Evolutionary conservation across 208 protist genomes (phyloP).

Genomic region (Trypanosoma theileri): DNA sequence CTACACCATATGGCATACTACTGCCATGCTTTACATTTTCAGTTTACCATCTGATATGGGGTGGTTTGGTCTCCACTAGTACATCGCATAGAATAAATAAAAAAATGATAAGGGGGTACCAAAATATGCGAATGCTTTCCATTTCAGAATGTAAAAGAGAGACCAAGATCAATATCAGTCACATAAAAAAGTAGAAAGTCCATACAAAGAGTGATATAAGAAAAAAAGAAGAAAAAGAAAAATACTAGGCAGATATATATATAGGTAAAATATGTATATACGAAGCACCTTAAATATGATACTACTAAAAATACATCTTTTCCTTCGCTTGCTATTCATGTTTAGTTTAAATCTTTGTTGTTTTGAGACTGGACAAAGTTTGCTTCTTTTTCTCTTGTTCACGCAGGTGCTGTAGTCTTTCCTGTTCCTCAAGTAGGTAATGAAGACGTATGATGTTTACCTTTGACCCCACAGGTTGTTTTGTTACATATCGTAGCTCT

Average conservation of each 20-base stretch:
- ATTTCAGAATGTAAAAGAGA: too few relatives aligned
- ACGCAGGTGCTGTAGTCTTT: slow-evolving; percentile 49
- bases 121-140: too few relatives aligned
- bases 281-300: neutral
- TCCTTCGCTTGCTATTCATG: neutral
- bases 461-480: slow-evolving; percentile 77
- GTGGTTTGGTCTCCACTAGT: too few relatives aligned
- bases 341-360: neutral
- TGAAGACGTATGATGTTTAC: slow-evolving; percentile 74
- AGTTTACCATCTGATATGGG: too few relatives aligned
- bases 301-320: slow-evolving; percentile 7
- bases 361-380: neutral
- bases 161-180: too few relatives aligned
- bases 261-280: neutral
- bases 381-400: slow-evolving; percentile 29
- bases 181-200: too few relatives aligned
- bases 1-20: too few relatives aligned
- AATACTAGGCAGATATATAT: neutral
- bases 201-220: too few relatives aligned
- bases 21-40: too few relatives aligned
- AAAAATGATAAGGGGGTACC: too few relatives aligned
- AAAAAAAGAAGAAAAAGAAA: neutral
- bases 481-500: slow-evolving; percentile 61
- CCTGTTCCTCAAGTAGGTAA: slow-evolving; percentile 74
- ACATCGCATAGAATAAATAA: too few relatives aligned